A percentile compares a stretch with the other conserved stretches of the same genome.
These are phyloP conservation scores for Suillus spraguei DNA, from an alignment of 768 basidiomycete species.

Conservation along the genomic window DNA sequence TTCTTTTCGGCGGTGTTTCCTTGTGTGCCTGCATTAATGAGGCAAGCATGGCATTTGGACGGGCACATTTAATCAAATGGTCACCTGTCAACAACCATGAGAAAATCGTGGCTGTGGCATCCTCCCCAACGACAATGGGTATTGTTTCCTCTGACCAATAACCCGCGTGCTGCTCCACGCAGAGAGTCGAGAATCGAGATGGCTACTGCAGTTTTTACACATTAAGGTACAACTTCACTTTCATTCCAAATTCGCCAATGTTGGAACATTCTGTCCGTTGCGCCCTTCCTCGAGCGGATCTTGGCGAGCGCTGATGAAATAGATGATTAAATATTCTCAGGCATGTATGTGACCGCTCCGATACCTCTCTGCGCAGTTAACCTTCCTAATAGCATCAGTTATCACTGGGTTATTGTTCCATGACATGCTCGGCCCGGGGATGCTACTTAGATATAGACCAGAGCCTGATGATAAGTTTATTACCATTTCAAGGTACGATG, in stretches of 20 bases:
- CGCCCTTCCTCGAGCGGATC: conserved; percentile 32
- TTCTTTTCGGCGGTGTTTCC: no score
- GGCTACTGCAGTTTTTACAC: no score
- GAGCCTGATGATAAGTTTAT: not conserved
- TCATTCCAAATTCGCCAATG: not conserved
- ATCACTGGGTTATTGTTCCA: conserved; percentile 37
- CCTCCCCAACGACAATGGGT: no score
- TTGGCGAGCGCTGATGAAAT: conserved; percentile 30
- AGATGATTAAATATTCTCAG: conserved; percentile 1
- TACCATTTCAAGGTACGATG: not conserved
- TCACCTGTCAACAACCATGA: no score
- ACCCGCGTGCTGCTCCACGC: no score
- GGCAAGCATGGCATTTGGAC: no score
- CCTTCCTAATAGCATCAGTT: not conserved
- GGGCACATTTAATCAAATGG: no score
- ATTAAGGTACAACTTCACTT: not conserved
- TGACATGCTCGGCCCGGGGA: conserved; percentile 31
- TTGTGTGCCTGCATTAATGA: no score
- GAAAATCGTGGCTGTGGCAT: no score
- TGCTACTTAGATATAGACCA: not conserved
- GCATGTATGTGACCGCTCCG: conserved; percentile 14
- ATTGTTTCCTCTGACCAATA: no score
- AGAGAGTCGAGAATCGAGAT: no score
- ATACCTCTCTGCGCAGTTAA: not conserved
- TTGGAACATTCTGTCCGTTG: conserved; percentile 15